These are phyloP conservation scores for Ramaria sp. DNA, from an alignment of 768 basidiomycete species.

Conservation along the genomic window DNA sequence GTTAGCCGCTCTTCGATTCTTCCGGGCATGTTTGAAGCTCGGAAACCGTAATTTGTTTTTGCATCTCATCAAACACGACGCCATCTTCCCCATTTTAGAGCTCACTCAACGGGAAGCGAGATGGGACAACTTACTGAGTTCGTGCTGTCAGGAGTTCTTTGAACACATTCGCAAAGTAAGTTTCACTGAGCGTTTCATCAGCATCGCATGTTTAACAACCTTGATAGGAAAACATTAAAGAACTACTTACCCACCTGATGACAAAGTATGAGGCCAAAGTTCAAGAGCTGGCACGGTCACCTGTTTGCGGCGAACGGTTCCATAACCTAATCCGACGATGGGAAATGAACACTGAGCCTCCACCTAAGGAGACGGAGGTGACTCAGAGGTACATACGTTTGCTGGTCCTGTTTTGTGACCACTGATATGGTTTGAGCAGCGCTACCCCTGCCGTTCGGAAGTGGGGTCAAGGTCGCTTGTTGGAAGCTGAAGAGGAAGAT, in stretches of 20 bases:
- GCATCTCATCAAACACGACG: constrained; percentile 76
- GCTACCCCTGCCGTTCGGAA: constrained; percentile 14
- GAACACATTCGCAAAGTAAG: constrained; percentile 81
- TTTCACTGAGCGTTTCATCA: constrained; percentile 7
- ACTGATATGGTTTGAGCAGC: background rate
- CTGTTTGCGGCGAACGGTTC: constrained; percentile 58
- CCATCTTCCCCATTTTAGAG: constrained; percentile 75
- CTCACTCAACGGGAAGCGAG: constrained; percentile 73
- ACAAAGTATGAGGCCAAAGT: constrained; percentile 58
- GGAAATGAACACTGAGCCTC: constrained; percentile 88
- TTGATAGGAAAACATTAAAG: constrained; percentile 75
- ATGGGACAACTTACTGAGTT: constrained; percentile 86
- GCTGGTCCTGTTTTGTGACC: background rate
- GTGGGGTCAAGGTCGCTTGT: constrained; percentile 30
- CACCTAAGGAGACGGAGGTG: constrained; percentile 41
- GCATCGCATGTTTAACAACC: background rate
- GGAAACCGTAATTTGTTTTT: constrained; percentile 66
- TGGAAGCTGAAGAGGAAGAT: constrained; percentile 78
- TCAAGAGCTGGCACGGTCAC: constrained; percentile 48
- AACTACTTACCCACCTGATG: constrained; percentile 77
- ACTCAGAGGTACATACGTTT: constrained; percentile 36
- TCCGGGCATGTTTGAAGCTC: constrained; percentile 73
- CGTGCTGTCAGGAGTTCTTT: constrained; percentile 93
- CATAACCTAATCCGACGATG: constrained; percentile 64
- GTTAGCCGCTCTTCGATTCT: constrained; percentile 84